A percentile compares a stretch with the other conserved stretches of the same genome.
phyloP scores from a whole-genome alignment of 129 eudicot species.

The Lonicera japonica region DNA sequence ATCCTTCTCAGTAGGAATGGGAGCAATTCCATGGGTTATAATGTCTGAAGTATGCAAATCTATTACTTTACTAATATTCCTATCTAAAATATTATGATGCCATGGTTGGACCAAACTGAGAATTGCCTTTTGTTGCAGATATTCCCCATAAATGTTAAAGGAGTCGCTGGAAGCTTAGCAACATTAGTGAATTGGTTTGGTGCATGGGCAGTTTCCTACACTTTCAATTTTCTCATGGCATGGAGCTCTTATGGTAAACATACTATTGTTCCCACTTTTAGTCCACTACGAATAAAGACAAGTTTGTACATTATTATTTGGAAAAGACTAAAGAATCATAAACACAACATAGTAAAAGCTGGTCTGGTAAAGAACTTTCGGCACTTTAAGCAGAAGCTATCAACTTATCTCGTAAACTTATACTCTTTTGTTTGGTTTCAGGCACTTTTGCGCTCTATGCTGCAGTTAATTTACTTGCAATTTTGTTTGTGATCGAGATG shows the following conservation, averaged over 20 bases:
- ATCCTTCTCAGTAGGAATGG: constrained; percentile 85
- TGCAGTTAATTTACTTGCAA: constrained; percentile 45
- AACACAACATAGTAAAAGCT: no score
- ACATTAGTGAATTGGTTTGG: constrained; percentile 87
- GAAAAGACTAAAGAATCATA: neutral
- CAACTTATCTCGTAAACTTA: neutral
- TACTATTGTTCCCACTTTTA: neutral
- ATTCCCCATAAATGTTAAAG: constrained; percentile 78
- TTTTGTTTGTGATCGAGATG: constrained; percentile 51
- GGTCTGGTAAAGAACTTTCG: neutral
- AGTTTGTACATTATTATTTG: neutral
- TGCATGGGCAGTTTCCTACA: constrained; percentile 85
- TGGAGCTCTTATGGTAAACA: constrained; percentile 90
- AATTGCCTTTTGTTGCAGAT: constrained; percentile 31
- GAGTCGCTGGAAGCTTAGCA: constrained; percentile 85
- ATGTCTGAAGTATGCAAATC: constrained; percentile 81
- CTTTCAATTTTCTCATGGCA: constrained; percentile 70
- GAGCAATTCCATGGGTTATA: constrained; percentile 96
- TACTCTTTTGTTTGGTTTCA: constrained; percentile 20
- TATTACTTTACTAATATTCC: neutral
- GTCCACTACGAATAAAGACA: neutral
- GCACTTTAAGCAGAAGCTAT: neutral
- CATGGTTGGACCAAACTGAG: constrained; percentile 1
- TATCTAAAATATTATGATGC: neutral
- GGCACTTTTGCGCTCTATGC: constrained; percentile 83